These are phyloP conservation scores for Forsythia viridissima DNA, from an alignment of 257 asterid genomes.

Conservation along the genomic window DNA sequence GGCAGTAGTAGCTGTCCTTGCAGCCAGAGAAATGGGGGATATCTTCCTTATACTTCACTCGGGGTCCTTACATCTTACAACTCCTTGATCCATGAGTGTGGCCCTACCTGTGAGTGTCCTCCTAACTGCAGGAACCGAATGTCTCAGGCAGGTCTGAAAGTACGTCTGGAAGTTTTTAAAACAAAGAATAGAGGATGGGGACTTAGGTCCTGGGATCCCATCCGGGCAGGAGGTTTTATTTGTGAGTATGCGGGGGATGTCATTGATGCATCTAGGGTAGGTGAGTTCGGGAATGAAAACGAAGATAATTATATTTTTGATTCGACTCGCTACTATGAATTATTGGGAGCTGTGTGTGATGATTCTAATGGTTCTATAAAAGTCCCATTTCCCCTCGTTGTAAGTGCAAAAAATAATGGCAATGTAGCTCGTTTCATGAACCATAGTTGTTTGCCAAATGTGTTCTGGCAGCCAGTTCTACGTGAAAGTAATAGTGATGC, in stretches of 20 bases:
- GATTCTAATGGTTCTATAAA: constrained; percentile 26
- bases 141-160: constrained; percentile 48
- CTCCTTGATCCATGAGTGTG: constrained; percentile 43
- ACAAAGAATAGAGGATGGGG: constrained; percentile 60
- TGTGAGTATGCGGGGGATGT: constrained; percentile 61
- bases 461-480: constrained; percentile 51
- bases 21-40: constrained; percentile 44
- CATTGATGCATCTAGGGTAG: constrained; percentile 35
- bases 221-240: constrained; percentile 52
- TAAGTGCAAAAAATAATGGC: constrained; percentile 44
- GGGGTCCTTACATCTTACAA: constrained; percentile 40
- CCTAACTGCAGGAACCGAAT: constrained; percentile 48
- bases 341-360: constrained; percentile 36
- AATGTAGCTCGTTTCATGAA: constrained; percentile 66
- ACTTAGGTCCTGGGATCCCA: constrained; percentile 64
- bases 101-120: constrained; percentile 51
- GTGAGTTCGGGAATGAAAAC: constrained; percentile 36
- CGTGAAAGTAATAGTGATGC: constrained; percentile 39
- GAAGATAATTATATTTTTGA: constrained; percentile 47
- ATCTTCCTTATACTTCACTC: constrained; percentile 41
- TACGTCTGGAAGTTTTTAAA: constrained; percentile 53
- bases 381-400: constrained; percentile 43
- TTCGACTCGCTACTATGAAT: constrained; percentile 40
- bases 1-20: constrained; percentile 45
- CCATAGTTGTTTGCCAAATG: constrained; percentile 56